Percentiles rank a stretch among this genome's conserved stretches.
Conservation (phyloP, 345 rosid species). For the Physaria fendleri region DNA sequence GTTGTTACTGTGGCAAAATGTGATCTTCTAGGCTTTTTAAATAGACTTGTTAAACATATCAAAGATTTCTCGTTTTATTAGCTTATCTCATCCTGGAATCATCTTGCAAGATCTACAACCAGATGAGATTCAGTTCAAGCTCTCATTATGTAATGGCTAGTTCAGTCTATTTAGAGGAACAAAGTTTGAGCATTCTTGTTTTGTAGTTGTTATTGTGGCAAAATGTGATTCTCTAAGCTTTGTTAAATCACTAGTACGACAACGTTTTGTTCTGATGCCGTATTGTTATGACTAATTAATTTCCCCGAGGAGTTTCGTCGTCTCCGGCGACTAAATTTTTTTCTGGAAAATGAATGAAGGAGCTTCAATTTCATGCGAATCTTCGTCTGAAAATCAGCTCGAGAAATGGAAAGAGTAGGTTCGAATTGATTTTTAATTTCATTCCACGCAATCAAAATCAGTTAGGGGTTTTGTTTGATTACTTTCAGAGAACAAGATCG, state of each 20-base stretch:
- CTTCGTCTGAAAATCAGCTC: conserved; percentile 15
- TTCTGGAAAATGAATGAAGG: conserved; percentile 17
- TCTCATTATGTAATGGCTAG: background rate
- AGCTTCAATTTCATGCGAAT: conserved; percentile 3
- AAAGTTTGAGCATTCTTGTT: background rate
- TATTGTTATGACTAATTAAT: too few species aligned
- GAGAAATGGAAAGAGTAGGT: conserved; percentile 32
- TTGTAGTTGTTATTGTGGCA: conserved; percentile 1
- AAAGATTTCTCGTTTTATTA: too few species aligned
- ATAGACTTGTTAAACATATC: conserved; percentile 9
- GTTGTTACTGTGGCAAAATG: conserved; percentile 3
- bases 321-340: background rate
- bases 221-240: conserved; percentile 14
- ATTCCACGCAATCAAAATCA: background rate
- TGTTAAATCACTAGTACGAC: too few species aligned
- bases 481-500: conserved; percentile 46
- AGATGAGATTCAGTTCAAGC: conserved; percentile 33
- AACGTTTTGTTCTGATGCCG: too few species aligned
- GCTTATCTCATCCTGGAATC: too few species aligned
- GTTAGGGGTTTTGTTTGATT: background rate
- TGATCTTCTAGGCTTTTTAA: conserved; percentile 12
- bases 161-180: conserved; percentile 13
- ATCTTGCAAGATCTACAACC: conserved; percentile 67
- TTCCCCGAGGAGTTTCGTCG: too few species aligned
- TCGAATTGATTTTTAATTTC: background rate